phyloP scores from a whole-genome alignment of 2,329 filamentous ascomycete species.

The Fusarium decemcellulare region DNA sequence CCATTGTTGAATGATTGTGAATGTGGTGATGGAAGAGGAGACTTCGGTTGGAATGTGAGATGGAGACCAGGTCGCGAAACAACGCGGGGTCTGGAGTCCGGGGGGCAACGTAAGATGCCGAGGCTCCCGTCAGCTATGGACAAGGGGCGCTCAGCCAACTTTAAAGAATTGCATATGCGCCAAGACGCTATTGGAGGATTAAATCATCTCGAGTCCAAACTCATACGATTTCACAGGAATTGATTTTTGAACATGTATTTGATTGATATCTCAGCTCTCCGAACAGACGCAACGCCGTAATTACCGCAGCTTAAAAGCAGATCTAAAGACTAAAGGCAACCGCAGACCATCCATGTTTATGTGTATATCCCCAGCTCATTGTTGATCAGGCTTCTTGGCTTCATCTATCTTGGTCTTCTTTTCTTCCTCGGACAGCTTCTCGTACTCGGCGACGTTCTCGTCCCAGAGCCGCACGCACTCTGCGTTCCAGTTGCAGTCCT shows the following conservation, averaged over 20 bases:
- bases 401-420: slow-evolving; percentile 65
- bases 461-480: slow-evolving; percentile 78
- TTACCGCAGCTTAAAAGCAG: neutral
- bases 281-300: slow-evolving; percentile 28
- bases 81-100: slow-evolving; percentile 27
- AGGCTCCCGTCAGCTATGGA: neutral
- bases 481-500: slow-evolving; percentile 78
- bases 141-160: neutral
- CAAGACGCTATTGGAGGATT: slow-evolving; percentile 28
- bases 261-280: neutral
- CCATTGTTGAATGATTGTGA: slow-evolving; percentile 11
- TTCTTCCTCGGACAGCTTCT: slow-evolving; percentile 70
- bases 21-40: neutral
- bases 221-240: no score
- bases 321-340: slow-evolving; percentile 16
- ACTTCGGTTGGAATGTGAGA: slow-evolving; percentile 12
- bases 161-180: slow-evolving; percentile 8
- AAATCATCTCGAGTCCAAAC: neutral
- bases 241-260: neutral
- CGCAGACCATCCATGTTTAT: neutral
- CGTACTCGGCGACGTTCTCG: slow-evolving; percentile 72
- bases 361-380: neutral
- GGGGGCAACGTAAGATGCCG: slow-evolving; percentile 7
- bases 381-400: slow-evolving; percentile 32
- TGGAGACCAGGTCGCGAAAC: neutral